Percentiles rank a stretch among this genome's conserved stretches.
These are phyloP conservation scores for Annulohypoxylon nitens DNA, from an alignment of 495 filamentous ascomycete genomes.

Conservation along the genomic window DNA sequence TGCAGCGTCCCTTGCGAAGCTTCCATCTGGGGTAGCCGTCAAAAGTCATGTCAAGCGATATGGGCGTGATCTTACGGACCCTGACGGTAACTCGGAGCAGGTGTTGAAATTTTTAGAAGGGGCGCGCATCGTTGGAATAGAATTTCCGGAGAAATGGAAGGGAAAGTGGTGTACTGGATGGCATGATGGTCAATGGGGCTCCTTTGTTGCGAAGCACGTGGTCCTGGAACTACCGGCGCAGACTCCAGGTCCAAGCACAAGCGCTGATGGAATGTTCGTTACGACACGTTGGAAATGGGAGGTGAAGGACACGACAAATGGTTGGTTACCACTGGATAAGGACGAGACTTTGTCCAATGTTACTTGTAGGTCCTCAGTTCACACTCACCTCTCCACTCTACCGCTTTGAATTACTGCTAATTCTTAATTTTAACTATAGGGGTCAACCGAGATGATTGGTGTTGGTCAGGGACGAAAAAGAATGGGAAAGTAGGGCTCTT, in stretches of 20 bases:
- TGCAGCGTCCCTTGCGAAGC: slow-evolving; percentile 42
- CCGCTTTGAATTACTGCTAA: slow-evolving; percentile 9
- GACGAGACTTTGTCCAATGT: slow-evolving; percentile 59
- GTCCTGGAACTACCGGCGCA: slow-evolving; percentile 51
- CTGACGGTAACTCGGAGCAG: slow-evolving; percentile 53
- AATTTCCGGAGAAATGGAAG: slow-evolving; percentile 60
- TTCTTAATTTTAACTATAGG: slow-evolving; percentile 22
- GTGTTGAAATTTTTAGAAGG: slow-evolving; percentile 60
- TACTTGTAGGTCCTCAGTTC: slow-evolving; percentile 47
- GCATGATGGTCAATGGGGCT: slow-evolving; percentile 60
- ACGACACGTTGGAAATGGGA: slow-evolving; percentile 61
- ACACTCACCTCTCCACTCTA: neutral
- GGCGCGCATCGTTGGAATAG: slow-evolving; percentile 59
- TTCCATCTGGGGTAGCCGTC: slow-evolving; percentile 51
- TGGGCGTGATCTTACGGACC: slow-evolving; percentile 50
- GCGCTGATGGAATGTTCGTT: slow-evolving; percentile 51
- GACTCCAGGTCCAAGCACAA: slow-evolving; percentile 15
- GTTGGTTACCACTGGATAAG: slow-evolving; percentile 60
- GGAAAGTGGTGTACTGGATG: slow-evolving; percentile 62
- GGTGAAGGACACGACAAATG: slow-evolving; percentile 21
- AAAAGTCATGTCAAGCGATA: slow-evolving; percentile 53
- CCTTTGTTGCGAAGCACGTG: slow-evolving; percentile 57
- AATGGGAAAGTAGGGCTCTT: slow-evolving; percentile 61
- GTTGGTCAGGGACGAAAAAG: slow-evolving; percentile 60
- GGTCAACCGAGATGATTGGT: slow-evolving; percentile 60